Percentiles rank a stretch among this genome's conserved stretches.
These are phyloP conservation scores for Ceratobasidium sp. DNA, from an alignment of 1,284 basidiomycete species.

Conservation along the genomic window DNA sequence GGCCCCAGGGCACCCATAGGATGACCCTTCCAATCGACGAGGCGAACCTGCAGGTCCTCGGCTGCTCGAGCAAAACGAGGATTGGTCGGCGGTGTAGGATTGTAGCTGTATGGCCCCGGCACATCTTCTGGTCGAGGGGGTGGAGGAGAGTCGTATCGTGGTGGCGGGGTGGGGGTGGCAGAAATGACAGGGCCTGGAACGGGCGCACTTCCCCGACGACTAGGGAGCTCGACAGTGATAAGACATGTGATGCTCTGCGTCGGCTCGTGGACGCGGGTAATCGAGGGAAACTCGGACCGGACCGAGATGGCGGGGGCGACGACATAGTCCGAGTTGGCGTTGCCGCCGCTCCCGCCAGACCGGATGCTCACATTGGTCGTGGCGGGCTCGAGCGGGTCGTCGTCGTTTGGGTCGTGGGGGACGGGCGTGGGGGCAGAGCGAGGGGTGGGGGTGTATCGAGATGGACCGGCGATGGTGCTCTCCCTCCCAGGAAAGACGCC, in stretches of 20 bases:
- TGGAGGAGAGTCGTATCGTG: conserved; percentile 27
- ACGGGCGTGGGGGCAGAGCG: conserved; percentile 43
- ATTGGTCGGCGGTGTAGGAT: conserved; percentile 47
- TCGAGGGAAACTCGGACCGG: conserved; percentile 85
- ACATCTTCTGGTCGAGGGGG: conserved; percentile 37
- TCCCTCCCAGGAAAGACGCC: conserved; percentile 77
- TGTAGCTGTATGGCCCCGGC: conserved; percentile 45
- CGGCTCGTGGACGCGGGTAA: conserved; percentile 76
- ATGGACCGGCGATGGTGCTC: conserved; percentile 55
- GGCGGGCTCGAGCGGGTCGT: conserved; percentile 79
- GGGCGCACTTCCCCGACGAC: conserved; percentile 66
- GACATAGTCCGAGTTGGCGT: conserved; percentile 68
- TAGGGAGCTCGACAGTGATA: conserved; percentile 88
- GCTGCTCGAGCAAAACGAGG: conserved; percentile 79
- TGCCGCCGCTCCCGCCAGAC: conserved; percentile 63
- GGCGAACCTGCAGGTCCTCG: conserved; percentile 86
- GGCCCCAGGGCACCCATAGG: conserved; percentile 83
- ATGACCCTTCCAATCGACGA: conserved; percentile 95
- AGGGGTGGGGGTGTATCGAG: conserved; percentile 45
- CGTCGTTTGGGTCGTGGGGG: conserved; percentile 74
- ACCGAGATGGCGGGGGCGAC: conserved; percentile 91
- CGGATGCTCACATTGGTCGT: conserved; percentile 49
- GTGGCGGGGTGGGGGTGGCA: conserved; percentile 23
- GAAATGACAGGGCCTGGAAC: conserved; percentile 67
- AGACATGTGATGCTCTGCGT: conserved; percentile 89